Evolutionary conservation across 2,329 filamentous ascomycete genomes (phyloP).

Genomic region (Davidsoniella neocaledoniae): DNA sequence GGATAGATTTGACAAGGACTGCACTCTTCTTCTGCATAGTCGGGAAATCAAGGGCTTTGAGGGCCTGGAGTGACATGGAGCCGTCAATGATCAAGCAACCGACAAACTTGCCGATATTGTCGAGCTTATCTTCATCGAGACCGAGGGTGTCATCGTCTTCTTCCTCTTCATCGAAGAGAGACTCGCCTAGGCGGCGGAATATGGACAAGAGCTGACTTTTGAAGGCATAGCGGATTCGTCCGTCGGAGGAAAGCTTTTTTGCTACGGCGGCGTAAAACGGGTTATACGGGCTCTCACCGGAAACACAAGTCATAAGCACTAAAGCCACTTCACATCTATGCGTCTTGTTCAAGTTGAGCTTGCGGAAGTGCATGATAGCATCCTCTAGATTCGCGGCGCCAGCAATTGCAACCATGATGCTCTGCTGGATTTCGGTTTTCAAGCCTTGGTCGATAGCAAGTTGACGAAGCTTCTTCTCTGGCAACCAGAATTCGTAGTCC

Average conservation of each 20-base stretch:
- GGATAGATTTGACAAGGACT: slow-evolving; percentile 62
- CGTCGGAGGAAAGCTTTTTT: slow-evolving; percentile 57
- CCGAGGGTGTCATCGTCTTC: slow-evolving; percentile 32
- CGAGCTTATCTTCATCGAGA: slow-evolving; percentile 32
- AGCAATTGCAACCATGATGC: slow-evolving; percentile 88
- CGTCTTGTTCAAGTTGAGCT: slow-evolving; percentile 69
- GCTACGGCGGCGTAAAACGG: slow-evolving; percentile 85
- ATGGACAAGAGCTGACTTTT: slow-evolving; percentile 76
- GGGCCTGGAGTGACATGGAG: slow-evolving; percentile 28
- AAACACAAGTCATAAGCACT: slow-evolving; percentile 74
- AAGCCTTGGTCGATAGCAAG: slow-evolving; percentile 71
- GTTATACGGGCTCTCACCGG: slow-evolving; percentile 72
- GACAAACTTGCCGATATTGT: slow-evolving; percentile 38
- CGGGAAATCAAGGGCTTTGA: slow-evolving; percentile 61
- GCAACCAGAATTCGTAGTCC: slow-evolving; percentile 32
- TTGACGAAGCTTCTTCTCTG: slow-evolving; percentile 44
- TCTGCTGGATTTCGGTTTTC: slow-evolving; percentile 70
- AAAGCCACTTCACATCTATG: slow-evolving; percentile 76
- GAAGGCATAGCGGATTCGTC: slow-evolving; percentile 65
- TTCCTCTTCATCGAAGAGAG: slow-evolving; percentile 49
- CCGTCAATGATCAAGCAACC: slow-evolving; percentile 32
- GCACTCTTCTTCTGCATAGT: slow-evolving; percentile 61
- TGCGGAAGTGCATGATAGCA: slow-evolving; percentile 61
- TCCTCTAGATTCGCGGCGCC: slow-evolving; percentile 72
- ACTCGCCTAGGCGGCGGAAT: slow-evolving; percentile 74